Evolutionary conservation across 148 eudicot species (phyloP), one percentile per base, ranked within the genome.

Genomic region (Chenopodium formosanum): DNA sequence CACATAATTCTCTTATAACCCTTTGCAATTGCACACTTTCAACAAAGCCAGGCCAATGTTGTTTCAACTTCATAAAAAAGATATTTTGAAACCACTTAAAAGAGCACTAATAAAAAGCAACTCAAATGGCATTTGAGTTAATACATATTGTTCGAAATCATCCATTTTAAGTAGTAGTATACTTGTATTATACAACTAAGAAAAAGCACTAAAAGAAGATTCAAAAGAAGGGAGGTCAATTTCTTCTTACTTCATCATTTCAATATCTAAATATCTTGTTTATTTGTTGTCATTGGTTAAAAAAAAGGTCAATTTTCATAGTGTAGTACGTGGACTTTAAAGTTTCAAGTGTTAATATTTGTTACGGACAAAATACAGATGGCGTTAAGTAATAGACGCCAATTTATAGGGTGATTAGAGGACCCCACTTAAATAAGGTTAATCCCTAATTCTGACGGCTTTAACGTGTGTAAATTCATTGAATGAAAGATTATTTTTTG

Each of bases 321-420:
- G 29, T 56, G 13, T 47, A 58, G 44, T 62, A 82, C 73, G 78
- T 82, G 85, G 77, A 40, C 44, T 40, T 40, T 40, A 40, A 4
- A 82, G 46, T 1, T 29, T 25, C 32, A 56, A 53, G 7, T 56
- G 78, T 65, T 64, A 40, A 40, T 40, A 11, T 53, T 27, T 37
- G 29, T 10, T 20, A 82, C 0, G 16, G 62, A 78, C 78, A 79
- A 83, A 53, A 29, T 32, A 78, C 82, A 83, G 52, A 74, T 73
- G 85, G 81, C 78, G 85, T 44, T 5, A 56, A 83, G 11, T 64
- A 23, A 40, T 14, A 53, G 2, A 74, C 74, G 58, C 58, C 75
- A 65, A 79, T 34, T 67, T 67, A 81, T 37, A 52, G 13, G 32
- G 64, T 50, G 22, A 81, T 81, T 75, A 75, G 8, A 22, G 62